Conservation (phyloP, 768 basidiomycete species). For the Boletus reticulatus region DNA sequence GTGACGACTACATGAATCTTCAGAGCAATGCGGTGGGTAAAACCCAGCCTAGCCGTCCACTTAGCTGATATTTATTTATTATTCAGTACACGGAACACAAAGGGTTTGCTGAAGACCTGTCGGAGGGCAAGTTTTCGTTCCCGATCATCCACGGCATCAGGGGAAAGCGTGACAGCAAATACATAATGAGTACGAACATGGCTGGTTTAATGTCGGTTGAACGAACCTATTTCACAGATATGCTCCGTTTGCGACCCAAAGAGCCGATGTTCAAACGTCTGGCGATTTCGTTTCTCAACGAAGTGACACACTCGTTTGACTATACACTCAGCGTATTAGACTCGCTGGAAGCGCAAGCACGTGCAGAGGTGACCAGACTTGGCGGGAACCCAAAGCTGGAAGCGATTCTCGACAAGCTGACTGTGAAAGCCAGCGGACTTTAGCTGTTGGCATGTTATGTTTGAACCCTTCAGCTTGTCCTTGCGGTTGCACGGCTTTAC, state of each 20-base stretch:
- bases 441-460: neutral
- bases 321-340: slow-evolving; percentile 76
- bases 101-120: slow-evolving; percentile 90
- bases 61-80: neutral
- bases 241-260: slow-evolving; percentile 84
- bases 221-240: slow-evolving; percentile 47
- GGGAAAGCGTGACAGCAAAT: slow-evolving; percentile 70
- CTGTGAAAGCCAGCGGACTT: slow-evolving; percentile 13
- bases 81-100: slow-evolving; percentile 78
- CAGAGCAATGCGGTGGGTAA: slow-evolving; percentile 22
- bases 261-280: slow-evolving; percentile 80
- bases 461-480: neutral
- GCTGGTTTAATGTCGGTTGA: neutral
- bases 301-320: slow-evolving; percentile 79
- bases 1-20: slow-evolving; percentile 51
- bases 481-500: neutral
- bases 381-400: slow-evolving; percentile 75
- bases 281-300: slow-evolving; percentile 73
- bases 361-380: slow-evolving; percentile 63
- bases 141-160: slow-evolving; percentile 90
- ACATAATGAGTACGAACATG: slow-evolving; percentile 75
- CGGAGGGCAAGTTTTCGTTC: slow-evolving; percentile 98
- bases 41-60: too few species aligned
- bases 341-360: slow-evolving; percentile 64
- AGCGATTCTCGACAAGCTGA: slow-evolving; percentile 52